A percentile compares a stretch with the other conserved stretches of the same genome.
These are phyloP conservation scores for Arxiozyma telluris DNA, from an alignment of 1,139 yeast species.

Conservation along the genomic window DNA sequence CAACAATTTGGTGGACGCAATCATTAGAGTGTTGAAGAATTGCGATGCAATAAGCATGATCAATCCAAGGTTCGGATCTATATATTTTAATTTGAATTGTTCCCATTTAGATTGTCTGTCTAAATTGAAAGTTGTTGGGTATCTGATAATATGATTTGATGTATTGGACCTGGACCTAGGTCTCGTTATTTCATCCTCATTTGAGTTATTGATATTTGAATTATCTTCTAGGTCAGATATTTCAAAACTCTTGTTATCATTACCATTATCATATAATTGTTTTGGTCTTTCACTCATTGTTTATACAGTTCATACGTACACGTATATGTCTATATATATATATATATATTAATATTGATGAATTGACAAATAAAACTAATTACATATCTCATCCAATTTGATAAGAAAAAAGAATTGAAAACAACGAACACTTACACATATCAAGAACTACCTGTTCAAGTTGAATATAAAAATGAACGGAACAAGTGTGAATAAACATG, in stretches of 20 bases:
- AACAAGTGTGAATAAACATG: too few species aligned
- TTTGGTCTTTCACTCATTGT: neutral
- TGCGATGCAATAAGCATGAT: slow-evolving; percentile 47
- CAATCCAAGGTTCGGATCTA: slow-evolving; percentile 31
- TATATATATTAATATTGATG: too few species aligned
- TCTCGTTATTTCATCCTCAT: neutral
- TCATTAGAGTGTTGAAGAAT: slow-evolving; percentile 68
- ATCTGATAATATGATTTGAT: neutral
- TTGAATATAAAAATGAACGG: neutral
- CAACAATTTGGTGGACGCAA: slow-evolving; percentile 60
- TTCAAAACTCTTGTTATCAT: neutral
- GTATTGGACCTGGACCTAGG: neutral
- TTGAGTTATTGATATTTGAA: neutral
- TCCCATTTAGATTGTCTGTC: slow-evolving; percentile 1
- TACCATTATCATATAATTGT: neutral
- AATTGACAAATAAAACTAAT: neutral
- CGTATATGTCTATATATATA: too few species aligned
- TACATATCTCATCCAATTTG: neutral
- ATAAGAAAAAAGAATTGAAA: neutral
- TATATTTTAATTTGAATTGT: slow-evolving; percentile 14
- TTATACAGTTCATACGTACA: too few species aligned
- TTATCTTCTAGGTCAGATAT: neutral
- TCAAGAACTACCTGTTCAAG: too few species aligned
- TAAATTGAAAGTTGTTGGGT: neutral
- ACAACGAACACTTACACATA: neutral